Evolutionary conservation across 148 eudicot species (phyloP).

Genomic region (Rhododendron griersonianum): DNA sequence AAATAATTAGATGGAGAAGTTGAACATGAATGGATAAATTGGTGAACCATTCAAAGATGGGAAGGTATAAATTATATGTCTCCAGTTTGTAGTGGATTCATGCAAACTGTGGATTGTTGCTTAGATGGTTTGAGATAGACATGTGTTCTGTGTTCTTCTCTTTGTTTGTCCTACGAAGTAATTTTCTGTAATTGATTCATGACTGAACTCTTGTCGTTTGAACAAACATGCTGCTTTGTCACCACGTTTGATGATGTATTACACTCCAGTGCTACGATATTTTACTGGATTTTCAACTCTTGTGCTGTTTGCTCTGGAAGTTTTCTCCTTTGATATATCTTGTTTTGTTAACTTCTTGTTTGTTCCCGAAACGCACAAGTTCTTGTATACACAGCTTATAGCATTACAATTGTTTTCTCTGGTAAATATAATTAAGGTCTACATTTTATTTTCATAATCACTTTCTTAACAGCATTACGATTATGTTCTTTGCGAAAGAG

Average conservation of each 20-base stretch:
- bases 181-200: neutral
- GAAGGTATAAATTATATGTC: neutral
- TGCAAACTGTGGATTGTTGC: neutral
- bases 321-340: constrained; percentile 5
- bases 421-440: constrained; percentile 31
- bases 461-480: constrained; percentile 40
- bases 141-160: neutral
- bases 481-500: constrained; percentile 71
- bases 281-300: neutral
- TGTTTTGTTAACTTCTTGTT: neutral
- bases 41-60: neutral
- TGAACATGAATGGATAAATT: neutral
- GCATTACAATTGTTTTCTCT: constrained; percentile 29
- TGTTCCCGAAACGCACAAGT: neutral
- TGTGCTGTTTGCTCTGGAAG: neutral
- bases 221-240: neutral
- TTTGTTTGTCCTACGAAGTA: neutral
- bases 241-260: neutral
- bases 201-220: neutral
- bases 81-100: neutral
- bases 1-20: neutral
- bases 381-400: constrained; percentile 1
- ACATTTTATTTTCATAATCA: neutral
- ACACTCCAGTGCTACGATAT: neutral
- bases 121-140: neutral